These are phyloP conservation scores for Phoma sp. DNA, from an alignment of 2,329 filamentous ascomycete species.

Conservation along the genomic window DNA sequence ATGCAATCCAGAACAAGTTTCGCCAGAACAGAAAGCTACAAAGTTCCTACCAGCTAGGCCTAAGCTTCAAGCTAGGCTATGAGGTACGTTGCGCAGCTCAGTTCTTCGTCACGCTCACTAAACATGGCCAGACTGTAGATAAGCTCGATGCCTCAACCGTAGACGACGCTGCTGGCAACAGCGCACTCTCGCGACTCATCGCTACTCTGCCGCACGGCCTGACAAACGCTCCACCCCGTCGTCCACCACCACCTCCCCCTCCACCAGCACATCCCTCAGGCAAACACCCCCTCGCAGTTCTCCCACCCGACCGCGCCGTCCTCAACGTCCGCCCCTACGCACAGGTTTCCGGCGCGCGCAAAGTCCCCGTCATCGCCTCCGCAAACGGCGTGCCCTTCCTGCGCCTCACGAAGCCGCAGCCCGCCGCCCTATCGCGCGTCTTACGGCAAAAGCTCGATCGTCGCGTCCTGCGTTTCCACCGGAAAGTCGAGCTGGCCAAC, in stretches of 20 bases:
- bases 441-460: constrained; percentile 60
- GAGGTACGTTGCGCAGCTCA: constrained; percentile 52
- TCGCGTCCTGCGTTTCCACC: constrained; percentile 54
- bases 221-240: constrained; percentile 28
- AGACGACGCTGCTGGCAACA: constrained; percentile 37
- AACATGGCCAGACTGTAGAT: constrained; percentile 48
- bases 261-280: constrained; percentile 13
- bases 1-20: constrained; percentile 70
- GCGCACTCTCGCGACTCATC: constrained; percentile 33
- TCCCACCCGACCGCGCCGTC: constrained; percentile 47
- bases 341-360: constrained; percentile 60
- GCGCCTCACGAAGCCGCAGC: constrained; percentile 71
- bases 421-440: constrained; percentile 63
- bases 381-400: constrained; percentile 69
- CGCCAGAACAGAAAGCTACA: constrained; percentile 64
- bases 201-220: constrained; percentile 52
- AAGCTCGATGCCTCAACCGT: constrained; percentile 52
- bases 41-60: constrained; percentile 66
- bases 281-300: constrained; percentile 36
- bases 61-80: constrained; percentile 73
- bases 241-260: constrained; percentile 8
- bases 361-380: constrained; percentile 66
- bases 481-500: constrained; percentile 52
- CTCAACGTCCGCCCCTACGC: constrained; percentile 62
- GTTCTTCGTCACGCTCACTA: constrained; percentile 4